Percentiles rank a stretch among this genome's conserved stretches.
Evolutionary conservation across 495 filamentous ascomycete genomes (phyloP).

Genomic region (Xylaria curta): DNA sequence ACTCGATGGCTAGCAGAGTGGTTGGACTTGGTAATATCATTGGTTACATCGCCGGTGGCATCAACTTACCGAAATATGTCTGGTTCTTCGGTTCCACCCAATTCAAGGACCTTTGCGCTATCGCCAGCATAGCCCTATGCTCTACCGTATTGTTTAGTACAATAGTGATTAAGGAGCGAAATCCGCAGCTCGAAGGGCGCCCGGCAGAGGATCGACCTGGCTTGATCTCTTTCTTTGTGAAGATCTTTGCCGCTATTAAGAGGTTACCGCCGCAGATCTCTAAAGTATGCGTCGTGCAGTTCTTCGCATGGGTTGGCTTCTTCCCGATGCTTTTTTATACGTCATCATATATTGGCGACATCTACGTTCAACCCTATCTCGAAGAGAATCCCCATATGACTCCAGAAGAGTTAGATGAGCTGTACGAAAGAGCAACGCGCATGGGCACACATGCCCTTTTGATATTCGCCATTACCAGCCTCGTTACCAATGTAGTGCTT

Average conservation of each 20-base stretch:
- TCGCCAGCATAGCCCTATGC: conserved; percentile 73
- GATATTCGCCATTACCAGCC: conserved; percentile 83
- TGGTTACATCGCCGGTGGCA: conserved; percentile 82
- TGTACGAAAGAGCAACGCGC: conserved; percentile 83
- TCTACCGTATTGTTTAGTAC: conserved; percentile 72
- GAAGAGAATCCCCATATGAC: conserved; percentile 76
- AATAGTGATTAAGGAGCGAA: conserved; percentile 71
- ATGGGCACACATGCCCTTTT: conserved; percentile 84
- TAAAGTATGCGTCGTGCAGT: conserved; percentile 84
- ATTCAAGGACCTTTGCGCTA: conserved; percentile 86
- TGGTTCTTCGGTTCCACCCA: conserved; percentile 83
- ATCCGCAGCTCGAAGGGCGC: conserved; percentile 73
- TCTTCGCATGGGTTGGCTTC: conserved; percentile 93
- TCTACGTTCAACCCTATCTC: conserved; percentile 83
- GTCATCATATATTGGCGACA: conserved; percentile 88
- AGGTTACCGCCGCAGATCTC: conserved; percentile 78
- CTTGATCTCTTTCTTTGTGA: conserved; percentile 77
- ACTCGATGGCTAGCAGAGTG: conserved; percentile 84
- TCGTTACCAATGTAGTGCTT: conserved; percentile 77
- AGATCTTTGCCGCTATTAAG: conserved; percentile 76
- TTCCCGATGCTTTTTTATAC: conserved; percentile 95
- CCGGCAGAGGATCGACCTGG: conserved; percentile 64
- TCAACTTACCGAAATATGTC: conserved; percentile 71
- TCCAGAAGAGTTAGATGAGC: conserved; percentile 70
- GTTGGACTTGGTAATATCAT: conserved; percentile 85